Evolutionary conservation across 352 stramenopile species (phyloP).

Genomic region (Globisporangium nagaii): DNA sequence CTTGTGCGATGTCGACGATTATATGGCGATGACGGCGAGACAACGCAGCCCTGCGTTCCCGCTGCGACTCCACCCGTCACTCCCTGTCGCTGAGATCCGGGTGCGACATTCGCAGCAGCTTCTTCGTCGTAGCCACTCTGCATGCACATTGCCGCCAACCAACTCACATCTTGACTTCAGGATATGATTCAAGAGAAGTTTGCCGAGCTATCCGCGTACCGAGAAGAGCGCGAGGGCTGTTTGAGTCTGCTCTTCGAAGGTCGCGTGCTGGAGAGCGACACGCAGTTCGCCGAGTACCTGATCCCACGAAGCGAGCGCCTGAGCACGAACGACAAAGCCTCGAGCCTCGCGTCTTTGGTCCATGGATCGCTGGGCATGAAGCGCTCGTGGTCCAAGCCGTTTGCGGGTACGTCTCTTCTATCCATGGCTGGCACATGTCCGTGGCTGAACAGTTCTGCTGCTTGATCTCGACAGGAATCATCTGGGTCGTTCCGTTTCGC

Average conservation of each 20-base stretch:
- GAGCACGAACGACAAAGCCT: not conserved
- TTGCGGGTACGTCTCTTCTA: conserved; percentile 39
- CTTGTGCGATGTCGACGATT: too few relatives aligned
- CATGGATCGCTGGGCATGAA: not conserved
- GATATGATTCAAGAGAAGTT: conserved; percentile 44
- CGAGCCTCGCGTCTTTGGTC: not conserved
- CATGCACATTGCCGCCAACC: too few relatives aligned
- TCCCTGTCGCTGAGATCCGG: conserved; percentile 41
- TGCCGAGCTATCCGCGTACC: conserved; percentile 32
- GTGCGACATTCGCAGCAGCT: too few relatives aligned
- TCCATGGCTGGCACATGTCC: too few relatives aligned
- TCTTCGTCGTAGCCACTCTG: too few relatives aligned
- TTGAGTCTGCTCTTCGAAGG: conserved; percentile 43
- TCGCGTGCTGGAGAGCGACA: conserved; percentile 30
- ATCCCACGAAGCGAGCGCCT: not conserved
- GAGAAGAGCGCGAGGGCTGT: conserved; percentile 25
- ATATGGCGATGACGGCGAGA: too few relatives aligned
- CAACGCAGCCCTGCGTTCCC: conserved; percentile 30
- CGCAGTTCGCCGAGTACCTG: conserved; percentile 38
- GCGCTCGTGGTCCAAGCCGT: conserved; percentile 37
- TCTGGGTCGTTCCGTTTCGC: conserved; percentile 59
- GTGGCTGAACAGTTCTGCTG: too few relatives aligned
- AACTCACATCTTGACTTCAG: conserved; percentile 12
- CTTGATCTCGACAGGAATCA: conserved; percentile 26
- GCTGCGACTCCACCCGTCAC: conserved; percentile 32